Evolutionary conservation across 2,329 filamentous ascomycete species (phyloP).

Genomic region (Nemania serpens): DNA sequence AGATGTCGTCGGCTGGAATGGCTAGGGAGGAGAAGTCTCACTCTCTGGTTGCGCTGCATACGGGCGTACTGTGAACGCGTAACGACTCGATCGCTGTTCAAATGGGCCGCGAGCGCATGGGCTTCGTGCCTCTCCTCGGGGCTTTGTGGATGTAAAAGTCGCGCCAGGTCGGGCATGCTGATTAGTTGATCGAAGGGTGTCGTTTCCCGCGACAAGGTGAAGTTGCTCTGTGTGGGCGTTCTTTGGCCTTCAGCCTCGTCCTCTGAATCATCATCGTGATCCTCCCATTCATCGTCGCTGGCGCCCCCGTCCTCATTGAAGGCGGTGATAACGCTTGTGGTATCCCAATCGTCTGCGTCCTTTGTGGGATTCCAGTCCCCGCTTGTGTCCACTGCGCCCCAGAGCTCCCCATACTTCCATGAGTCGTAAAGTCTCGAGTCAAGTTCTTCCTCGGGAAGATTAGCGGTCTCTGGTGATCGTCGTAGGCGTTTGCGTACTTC

Average conservation of each 20-base stretch:
- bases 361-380: constrained; percentile 71
- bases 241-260: constrained; percentile 54
- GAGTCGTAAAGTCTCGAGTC: constrained; percentile 79
- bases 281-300: constrained; percentile 53
- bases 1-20: constrained; percentile 44
- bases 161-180: constrained; percentile 71
- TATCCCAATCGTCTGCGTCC: constrained; percentile 67
- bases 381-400: constrained; percentile 80
- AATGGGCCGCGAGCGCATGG: constrained; percentile 76
- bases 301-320: constrained; percentile 50
- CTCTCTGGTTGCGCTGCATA: constrained; percentile 69
- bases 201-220: constrained; percentile 52
- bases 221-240: constrained; percentile 74
- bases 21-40: constrained; percentile 65
- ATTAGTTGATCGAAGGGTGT: constrained; percentile 69
- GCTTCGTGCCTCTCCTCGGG: constrained; percentile 82
- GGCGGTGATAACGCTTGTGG: constrained; percentile 74
- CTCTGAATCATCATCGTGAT: constrained; percentile 40
- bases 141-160: constrained; percentile 79
- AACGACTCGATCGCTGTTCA: constrained; percentile 72
- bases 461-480: constrained; percentile 42
- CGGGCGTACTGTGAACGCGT: constrained; percentile 79
- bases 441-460: constrained; percentile 66
- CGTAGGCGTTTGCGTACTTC: constrained; percentile 71
- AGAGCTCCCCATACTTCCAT: constrained; percentile 84